Base-by-base conservation (phyloP, 2,329 filamentous ascomycete species). In the Remersonia thermophila region DNA sequence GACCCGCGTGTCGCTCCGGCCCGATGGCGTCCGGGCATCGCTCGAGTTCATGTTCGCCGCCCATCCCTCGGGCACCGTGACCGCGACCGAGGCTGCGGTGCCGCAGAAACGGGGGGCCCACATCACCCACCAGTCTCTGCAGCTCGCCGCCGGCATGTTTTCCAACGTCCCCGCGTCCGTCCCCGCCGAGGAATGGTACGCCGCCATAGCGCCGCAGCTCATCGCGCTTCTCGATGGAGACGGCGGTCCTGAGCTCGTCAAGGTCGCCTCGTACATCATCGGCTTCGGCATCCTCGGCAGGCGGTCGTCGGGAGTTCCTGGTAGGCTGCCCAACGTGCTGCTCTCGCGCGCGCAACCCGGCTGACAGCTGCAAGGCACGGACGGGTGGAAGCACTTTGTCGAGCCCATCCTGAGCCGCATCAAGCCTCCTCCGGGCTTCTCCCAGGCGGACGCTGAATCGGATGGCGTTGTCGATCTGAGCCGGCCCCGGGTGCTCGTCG, bases 21-120 rank as follows among this genome's bases (percentile, higher is more conserved):
- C 61, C 2, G 67, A 73, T 42, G 80, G 80, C 13, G 75, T 84
- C 11, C 68, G 79, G 25, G 69, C 73, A 17, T 79, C 75, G 0
- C 63, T 83, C 42, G 79, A 83, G 50, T 83, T 83, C 49, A 65
- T 84, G 26, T 79, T 82, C 39, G 69, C 77, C 1, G 73, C 81
- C 6, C 78, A 82, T 42, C 71, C 78, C 0, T 66, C 69, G 42
- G 64, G 60, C 44, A 56, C 58, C 6, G 53, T 60, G 38, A 55
- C 56, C 46, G 36, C 52, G 1, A 55, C 60, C 6, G 63, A 66
- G 37, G 57, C 58, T 1, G 54, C 59, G 2, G 49, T 51, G 3
- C 61, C 67, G 1, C 69, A 72, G 46, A 74, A 70, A 36, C 60
- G 67, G 51, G 73, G 75, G 2, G 69, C 76, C 4, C 70, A 69